Evolutionary conservation across 2,329 filamentous ascomycete genomes (phyloP).

Genomic region (Aspergillus arachidicola): DNA sequence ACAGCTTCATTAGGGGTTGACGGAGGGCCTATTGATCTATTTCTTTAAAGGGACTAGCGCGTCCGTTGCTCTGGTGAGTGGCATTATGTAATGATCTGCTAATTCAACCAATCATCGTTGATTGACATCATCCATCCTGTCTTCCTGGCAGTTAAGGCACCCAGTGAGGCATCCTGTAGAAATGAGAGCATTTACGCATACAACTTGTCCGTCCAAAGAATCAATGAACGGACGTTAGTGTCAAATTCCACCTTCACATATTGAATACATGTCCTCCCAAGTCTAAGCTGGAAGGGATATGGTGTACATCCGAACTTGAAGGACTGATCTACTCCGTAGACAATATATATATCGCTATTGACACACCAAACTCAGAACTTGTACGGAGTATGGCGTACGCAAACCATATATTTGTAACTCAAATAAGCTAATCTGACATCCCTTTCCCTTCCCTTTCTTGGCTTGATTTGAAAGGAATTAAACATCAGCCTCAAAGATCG

Average conservation of each 20-base stretch:
- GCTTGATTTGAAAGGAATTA: neutral
- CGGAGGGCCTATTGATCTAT: constrained; percentile 30
- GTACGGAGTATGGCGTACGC: no score
- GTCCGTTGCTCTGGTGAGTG: constrained; percentile 28
- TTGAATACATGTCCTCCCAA: neutral
- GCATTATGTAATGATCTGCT: constrained; percentile 8
- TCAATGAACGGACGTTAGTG: no score
- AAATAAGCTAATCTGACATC: neutral
- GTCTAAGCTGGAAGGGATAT: neutral
- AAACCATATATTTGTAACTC: neutral
- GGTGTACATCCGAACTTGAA: no score
- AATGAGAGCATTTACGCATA: no score
- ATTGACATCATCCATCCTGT: neutral
- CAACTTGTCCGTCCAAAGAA: no score
- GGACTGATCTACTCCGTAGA: neutral
- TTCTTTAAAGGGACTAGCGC: constrained; percentile 28
- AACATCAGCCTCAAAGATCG: neutral
- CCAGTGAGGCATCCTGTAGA: no score
- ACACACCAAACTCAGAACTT: no score
- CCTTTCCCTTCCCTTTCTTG: neutral
- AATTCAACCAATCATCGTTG: neutral
- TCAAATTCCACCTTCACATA: neutral
- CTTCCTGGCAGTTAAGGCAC: no score
- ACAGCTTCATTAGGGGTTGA: constrained; percentile 1
- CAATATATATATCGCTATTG: neutral